Evolutionary conservation across 148 eudicot genomes (phyloP).

Genomic region (Oxyria digyna): DNA sequence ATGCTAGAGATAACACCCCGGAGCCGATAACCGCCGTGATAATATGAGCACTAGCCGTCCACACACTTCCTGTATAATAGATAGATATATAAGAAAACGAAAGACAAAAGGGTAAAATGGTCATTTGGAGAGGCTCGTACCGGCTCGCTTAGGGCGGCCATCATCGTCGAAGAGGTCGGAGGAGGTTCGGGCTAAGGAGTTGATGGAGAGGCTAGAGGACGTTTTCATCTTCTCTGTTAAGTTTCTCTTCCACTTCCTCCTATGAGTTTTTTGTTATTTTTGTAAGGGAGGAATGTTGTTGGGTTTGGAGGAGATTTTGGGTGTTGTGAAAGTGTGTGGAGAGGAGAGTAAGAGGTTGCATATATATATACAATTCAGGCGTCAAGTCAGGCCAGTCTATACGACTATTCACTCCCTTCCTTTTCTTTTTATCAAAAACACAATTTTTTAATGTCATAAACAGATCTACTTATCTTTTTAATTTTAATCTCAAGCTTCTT

Average conservation of each 20-base stretch:
- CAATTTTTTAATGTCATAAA: not conserved
- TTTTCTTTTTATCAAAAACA: not conserved
- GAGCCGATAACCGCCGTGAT: slow-evolving; percentile 16
- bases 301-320: not conserved
- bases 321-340: not conserved
- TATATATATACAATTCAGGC: not conserved
- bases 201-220: not conserved
- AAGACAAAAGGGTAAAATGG: not conserved
- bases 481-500: not conserved
- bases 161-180: slow-evolving; percentile 7
- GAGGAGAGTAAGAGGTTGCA: not conserved
- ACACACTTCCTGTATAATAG: not conserved
- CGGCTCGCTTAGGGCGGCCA: not conserved
- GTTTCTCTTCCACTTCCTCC: not conserved
- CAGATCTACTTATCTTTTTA: not conserved
- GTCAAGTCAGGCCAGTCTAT: too few species aligned
- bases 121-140: not conserved
- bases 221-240: not conserved
- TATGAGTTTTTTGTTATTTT: not conserved
- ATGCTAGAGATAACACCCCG: slow-evolving; percentile 12
- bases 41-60: slow-evolving; percentile 15
- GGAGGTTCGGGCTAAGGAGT: not conserved
- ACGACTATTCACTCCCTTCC: not conserved
- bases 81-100: too few species aligned
- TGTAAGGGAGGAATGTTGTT: not conserved